phyloP scores from a whole-genome alignment of 352 stramenopile species.

The Phytophthora meadii region DNA sequence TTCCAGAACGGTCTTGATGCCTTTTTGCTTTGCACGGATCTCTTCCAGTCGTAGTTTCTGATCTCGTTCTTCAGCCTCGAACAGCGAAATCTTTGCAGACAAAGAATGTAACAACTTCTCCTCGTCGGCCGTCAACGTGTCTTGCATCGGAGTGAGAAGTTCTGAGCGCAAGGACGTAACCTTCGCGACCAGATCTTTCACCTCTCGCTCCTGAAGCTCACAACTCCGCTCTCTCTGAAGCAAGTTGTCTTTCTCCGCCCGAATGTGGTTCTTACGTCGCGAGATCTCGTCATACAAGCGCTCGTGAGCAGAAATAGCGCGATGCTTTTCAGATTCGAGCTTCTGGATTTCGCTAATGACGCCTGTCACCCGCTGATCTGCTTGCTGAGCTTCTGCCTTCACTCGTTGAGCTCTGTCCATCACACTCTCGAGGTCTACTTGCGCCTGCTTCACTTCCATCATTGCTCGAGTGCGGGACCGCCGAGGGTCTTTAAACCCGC shows the following conservation, averaged over 20 bases:
- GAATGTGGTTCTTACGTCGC: slow-evolving; percentile 79
- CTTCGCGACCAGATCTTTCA: slow-evolving; percentile 66
- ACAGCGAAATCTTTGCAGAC: slow-evolving; percentile 67
- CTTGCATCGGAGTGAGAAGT: slow-evolving; percentile 79
- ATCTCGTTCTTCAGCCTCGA: slow-evolving; percentile 90
- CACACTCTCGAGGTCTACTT: slow-evolving; percentile 77
- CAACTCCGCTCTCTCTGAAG: slow-evolving; percentile 65
- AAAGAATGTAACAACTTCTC: slow-evolving; percentile 61
- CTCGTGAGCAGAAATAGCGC: slow-evolving; percentile 75
- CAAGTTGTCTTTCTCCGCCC: slow-evolving; percentile 58
- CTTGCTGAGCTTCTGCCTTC: slow-evolving; percentile 89
- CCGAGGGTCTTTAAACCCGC: slow-evolving; percentile 95
- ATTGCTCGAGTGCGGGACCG: slow-evolving; percentile 80
- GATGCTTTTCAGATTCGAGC: slow-evolving; percentile 78
- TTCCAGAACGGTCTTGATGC: slow-evolving; percentile 90
- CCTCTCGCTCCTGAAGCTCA: slow-evolving; percentile 66
- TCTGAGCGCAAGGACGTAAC: slow-evolving; percentile 60
- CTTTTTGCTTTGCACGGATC: slow-evolving; percentile 87
- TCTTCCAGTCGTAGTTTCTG: slow-evolving; percentile 88
- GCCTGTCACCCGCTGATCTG: slow-evolving; percentile 88
- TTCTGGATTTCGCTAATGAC: slow-evolving; percentile 89
- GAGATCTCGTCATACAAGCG: slow-evolving; percentile 86
- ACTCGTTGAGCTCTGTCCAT: slow-evolving; percentile 82
- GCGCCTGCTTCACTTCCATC: slow-evolving; percentile 83
- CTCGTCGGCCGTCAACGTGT: slow-evolving; percentile 66